Evolutionary conservation across 345 rosid species (phyloP), one percentile per base, ranked within the genome.

Genomic region (Kernera saxatilis): DNA sequence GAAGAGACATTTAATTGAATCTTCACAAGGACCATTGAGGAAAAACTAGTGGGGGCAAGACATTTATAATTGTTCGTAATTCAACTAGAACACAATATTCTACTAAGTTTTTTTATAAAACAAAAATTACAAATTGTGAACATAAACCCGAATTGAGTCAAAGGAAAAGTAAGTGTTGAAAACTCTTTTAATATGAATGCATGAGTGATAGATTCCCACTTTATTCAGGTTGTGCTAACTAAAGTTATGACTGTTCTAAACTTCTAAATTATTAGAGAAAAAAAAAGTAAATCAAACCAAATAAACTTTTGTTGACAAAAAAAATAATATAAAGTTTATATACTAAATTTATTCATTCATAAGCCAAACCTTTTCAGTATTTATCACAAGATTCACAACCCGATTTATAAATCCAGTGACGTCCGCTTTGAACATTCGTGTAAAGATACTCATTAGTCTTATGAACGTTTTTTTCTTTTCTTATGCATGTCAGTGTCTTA

Each of bases 361-460:
- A 27, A 9, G 33, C 11, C 56, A 33, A 33, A 23, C 22, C 4
- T 18, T 12, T 67, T 26, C 60, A 26, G 35, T 51, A 50, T 6
- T 43, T 19, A 64, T 44, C 57, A 33, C n/a, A n/a, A n/a, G n/a
- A n/a, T n/a, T n/a, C n/a, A n/a, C n/a, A 49, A 14, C 23, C 33
- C 18, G 15, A 3, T 43, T 30, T 32, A 57, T 56, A 5, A 44
- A 22, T 56, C 35, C 25, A 44, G 8, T 27, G 15, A 68, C 11
- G 27, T 14, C 41, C 43, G 33, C 44, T 55, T 69, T 44, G 18
- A 32, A 69, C 66, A 45, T 11, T 46, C 73, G 55, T 45, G 52
- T 44, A 23, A 69, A 45, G 32, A 41, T 6, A 22, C 22, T 58
- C 19, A 64, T 39, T 70, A 19, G 46, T 15, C 29, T 48, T 33